Evolutionary conservation across 73 alveolate genomes (phyloP).

Genomic region (Urostyla sp.): DNA sequence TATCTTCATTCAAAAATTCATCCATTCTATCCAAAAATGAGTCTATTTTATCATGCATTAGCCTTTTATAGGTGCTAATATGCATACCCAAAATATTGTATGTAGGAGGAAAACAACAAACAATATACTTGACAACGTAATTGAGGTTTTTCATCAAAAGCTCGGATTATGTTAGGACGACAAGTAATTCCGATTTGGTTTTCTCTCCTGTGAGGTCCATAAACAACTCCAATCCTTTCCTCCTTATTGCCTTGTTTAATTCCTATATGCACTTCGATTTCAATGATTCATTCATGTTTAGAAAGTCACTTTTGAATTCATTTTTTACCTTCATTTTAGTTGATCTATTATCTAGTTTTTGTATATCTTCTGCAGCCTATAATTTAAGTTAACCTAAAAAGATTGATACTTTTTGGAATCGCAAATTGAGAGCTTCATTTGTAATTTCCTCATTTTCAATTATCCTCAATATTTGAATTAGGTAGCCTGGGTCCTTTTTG

Average conservation of each 20-base stretch:
- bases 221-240: constrained; percentile 24
- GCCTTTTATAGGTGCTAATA: constrained; percentile 21
- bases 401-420: background rate
- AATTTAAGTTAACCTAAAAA: background rate
- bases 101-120: constrained; percentile 47
- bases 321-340: background rate
- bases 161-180: constrained; percentile 3
- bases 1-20: constrained; percentile 20
- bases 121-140: constrained; percentile 21
- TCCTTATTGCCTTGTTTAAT: constrained; percentile 19
- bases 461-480: constrained; percentile 20
- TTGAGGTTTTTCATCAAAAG: constrained; percentile 34
- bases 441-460: constrained; percentile 53
- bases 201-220: constrained; percentile 21
- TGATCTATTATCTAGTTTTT: constrained; percentile 9
- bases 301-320: background rate
- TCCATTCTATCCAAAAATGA: constrained; percentile 14
- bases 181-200: background rate
- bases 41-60: constrained; percentile 5
- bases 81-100: constrained; percentile 20
- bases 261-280: constrained; percentile 21
- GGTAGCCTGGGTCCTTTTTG: constrained; percentile 20
- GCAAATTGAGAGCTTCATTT: constrained; percentile 18
- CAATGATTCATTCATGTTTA: constrained; percentile 12
- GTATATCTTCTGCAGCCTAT: constrained; percentile 20